Evolutionary conservation across 2,329 filamentous ascomycete species (phyloP).

Genomic region (Fusarium illudens): DNA sequence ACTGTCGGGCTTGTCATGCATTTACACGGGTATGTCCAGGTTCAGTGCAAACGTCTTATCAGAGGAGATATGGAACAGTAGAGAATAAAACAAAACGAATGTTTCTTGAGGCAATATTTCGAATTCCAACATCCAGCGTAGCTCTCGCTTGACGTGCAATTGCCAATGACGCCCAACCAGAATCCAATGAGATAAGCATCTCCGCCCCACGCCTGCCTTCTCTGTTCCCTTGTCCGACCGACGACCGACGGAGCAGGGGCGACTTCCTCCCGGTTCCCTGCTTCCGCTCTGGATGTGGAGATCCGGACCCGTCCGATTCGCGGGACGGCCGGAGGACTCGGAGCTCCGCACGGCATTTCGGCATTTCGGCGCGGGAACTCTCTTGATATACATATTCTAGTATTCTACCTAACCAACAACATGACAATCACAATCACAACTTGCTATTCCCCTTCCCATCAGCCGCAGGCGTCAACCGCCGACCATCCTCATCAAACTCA

Average conservation of each 20-base stretch:
- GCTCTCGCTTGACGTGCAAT: not conserved
- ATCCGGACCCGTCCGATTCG: slow-evolving; percentile 16
- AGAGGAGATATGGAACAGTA: not conserved
- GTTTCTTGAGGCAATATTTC: not conserved
- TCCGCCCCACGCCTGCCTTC: not conserved
- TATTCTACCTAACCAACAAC: not conserved
- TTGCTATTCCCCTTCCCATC: not conserved
- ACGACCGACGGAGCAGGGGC: not conserved
- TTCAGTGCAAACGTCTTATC: not conserved
- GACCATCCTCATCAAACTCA: not conserved
- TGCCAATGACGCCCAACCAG: not conserved
- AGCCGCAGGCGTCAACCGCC: not conserved
- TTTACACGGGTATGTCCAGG: slow-evolving; percentile 15
- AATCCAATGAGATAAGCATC: slow-evolving; percentile 18
- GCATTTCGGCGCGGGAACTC: not conserved
- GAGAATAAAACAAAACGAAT: not conserved
- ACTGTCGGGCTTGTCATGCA: slow-evolving; percentile 27
- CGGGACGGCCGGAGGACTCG: slow-evolving; percentile 17
- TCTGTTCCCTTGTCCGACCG: not conserved
- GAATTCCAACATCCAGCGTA: not conserved
- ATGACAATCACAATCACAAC: not conserved
- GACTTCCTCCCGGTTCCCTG: slow-evolving; percentile 11
- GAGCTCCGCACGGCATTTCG: slow-evolving; percentile 1
- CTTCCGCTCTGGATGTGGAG: slow-evolving; percentile 17
- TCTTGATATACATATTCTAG: too few relatives aligned